Base-by-base conservation (phyloP, 2,329 filamentous ascomycete species). In the Fusarium sp. region DNA sequence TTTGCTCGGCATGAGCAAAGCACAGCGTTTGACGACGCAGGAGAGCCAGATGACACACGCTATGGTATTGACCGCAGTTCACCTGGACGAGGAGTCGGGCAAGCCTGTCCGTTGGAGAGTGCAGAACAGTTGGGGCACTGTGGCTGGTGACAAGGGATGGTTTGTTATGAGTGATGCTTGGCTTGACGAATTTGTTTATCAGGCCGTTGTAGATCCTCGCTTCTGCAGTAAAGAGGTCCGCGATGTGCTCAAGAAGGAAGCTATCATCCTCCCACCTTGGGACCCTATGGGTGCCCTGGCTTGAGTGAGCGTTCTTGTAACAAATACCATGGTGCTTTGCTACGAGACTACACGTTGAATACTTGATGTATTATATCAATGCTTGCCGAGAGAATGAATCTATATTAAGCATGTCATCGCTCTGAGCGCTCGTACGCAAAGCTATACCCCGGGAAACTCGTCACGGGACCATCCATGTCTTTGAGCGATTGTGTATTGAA, bases 21-120 rank as follows among this genome's bases (percentile, higher is more conserved):
- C 92, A 2, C 88, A 93, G 75, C 85, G 94, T 6, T 83, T 97
- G 48, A 84, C 88, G 75, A 91, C 91, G 1, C 90, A 92, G 14
- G 94, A 97, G 82, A 91, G 88, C 58, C 86, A 89, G 54, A 97
- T 97, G 94, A 97, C 94, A 2, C 94, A 97, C 76, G 94, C 94
- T 7, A 97, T 97, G 94, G 93, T 97, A 1, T 81, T 97, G 68
- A 97, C 93, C 5, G 94, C 89, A 2, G 94, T 97, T 48, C 94
- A 97, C 77, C 80, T 97, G 5, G 91, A 92, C 65, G 84, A 87
- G 32, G 82, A 88, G 64, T 81, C 79, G 2, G 90, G 89, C 2
- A 87, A 89, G 80, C 86, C 89, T 4, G 88, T 94, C 2, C 84
- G 94, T 46, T 97, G 94, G 94, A 85, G 93, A 58, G 93, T 97